Base-by-base conservation (phyloP, 495 filamentous ascomycete genomes). In the Trichoderma virens region DNA sequence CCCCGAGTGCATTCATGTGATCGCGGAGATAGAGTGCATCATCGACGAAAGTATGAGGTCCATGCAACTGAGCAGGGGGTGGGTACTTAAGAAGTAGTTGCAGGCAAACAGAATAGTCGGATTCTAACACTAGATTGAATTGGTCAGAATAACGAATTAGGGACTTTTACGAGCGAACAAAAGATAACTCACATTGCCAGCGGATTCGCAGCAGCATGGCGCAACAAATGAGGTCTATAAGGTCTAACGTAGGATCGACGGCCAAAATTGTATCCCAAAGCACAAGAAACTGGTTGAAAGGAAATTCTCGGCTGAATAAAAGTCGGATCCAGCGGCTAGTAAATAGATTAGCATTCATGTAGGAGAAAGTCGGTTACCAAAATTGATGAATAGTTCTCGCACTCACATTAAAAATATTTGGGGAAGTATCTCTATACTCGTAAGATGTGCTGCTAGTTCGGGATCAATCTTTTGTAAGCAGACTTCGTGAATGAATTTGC, bases 191-290 rank as follows among this genome's bases (percentile, higher is more conserved):
- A 96, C 92, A 78, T 64, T 92, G 84, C 93, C 93, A 97, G 63
- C 93, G 84, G 65, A 98, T 90, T 39, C 94, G 84, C 39, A 99
- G 79, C 28, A 99, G 80, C 95, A 99, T 98, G 8, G 92, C 88
- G 64, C 96, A 86, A 69, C 93, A 97, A 25, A 96, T 87, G 59
- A 92, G 82, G 68, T 97, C 90, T 65, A 98, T 84, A 31, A 98
- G 76, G 60, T 91, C 85, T 59, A 94, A 77, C n/a, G 82, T 80
- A 45, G 95, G 82, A 66, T 96, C 93, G 70, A 94, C 86, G 0
- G 94, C 91, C 71, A 99, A 96, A 3, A 99, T 77, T 3, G 85
- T 77, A 78, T 99, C 94, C 94, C 94, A 98, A 63, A 98, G 82
- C 45, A 82, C 72, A 5, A 99, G 81, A 59, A 92, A 78, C 68